Base-by-base conservation (phyloP, 31 red algal species). In the Asparagopsis taxiformis region DNA sequence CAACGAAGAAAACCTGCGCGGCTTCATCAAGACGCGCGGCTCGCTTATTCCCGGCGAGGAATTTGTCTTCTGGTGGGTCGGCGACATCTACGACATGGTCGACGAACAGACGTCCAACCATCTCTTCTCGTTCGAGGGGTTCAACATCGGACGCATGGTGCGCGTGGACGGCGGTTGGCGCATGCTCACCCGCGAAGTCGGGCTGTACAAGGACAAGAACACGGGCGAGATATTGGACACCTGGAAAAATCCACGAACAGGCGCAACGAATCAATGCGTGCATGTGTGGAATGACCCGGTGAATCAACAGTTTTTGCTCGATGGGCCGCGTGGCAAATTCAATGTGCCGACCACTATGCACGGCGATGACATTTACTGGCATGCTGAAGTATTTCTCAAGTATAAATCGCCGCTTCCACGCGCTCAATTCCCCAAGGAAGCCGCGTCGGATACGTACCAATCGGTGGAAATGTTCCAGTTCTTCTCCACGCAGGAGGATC, bases 201-300 rank as follows among this genome's bases (percentile, higher is more conserved):
- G 82, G 15, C 29, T 97, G 1, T 91, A 97, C 62, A 68, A 74
- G 51, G 81, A 97, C 48, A 32, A 74, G 0, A 44, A 65, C 13
- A 90, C 85, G 2, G 62, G 73, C 33, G 73, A 80, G 51, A 87
- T 91, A 15, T 43, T 97, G 30, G 32, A 60, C 35, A 7, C 25
- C 7, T 97, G 93, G 93, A 24, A 62, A 16, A 97, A 97, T 72
- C 93, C 93, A 2, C 67, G 76, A 26, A 97, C 93, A 0, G 61
- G 68, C 1, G 39, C 41, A 3, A 66, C 59, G 2, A 80, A 89
- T 46, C 41, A 82, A 55, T 73, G 78, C 56, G 61, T 97, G 7
- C 93, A 92, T 56, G 87, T 91, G 1, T 89, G 73, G 74, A 97
- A 97, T 57, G 88, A 97, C 51, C 93, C 93, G 7, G 93, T 97